Evolutionary conservation across 371 early-diverging fungal genomes (phyloP).

Genomic region (Gilbertella persicaria): DNA sequence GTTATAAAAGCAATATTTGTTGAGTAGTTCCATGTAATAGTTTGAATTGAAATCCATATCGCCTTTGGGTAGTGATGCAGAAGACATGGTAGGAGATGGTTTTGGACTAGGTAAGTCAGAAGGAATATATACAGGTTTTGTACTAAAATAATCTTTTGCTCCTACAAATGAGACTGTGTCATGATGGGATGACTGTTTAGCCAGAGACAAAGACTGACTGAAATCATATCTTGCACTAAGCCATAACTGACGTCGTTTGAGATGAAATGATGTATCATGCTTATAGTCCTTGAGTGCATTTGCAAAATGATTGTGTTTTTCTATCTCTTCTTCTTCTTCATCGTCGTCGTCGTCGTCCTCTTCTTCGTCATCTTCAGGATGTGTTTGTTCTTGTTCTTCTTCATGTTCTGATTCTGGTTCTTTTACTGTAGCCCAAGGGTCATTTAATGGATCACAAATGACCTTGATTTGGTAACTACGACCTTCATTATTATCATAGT

Average conservation of each 20-base stretch:
- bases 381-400: background rate
- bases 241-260: conserved; percentile 24
- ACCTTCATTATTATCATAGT: conserved; percentile 78
- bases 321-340: conserved; percentile 17
- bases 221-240: conserved; percentile 36
- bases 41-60: conserved; percentile 20
- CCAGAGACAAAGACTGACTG: conserved; percentile 27
- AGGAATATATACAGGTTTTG: background rate
- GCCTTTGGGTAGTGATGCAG: background rate
- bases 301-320: conserved; percentile 24
- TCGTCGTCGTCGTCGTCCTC: conserved; percentile 3
- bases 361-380: conserved; percentile 8
- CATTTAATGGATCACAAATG: conserved; percentile 29
- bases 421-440: conserved; percentile 17
- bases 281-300: conserved; percentile 28
- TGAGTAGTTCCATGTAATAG: conserved; percentile 20
- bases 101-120: conserved; percentile 20
- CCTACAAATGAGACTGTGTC: conserved; percentile 6
- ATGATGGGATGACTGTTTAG: conserved; percentile 20
- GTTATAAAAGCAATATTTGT: conserved; percentile 25
- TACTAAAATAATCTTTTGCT: conserved; percentile 5
- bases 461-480: conserved; percentile 50
- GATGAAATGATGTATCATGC: conserved; percentile 23
- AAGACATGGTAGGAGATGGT: conserved; percentile 12
- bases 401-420: too few relatives aligned